These are phyloP conservation scores for Ustilago nuda DNA, from an alignment of 1,284 basidiomycete genomes.

Conservation along the genomic window DNA sequence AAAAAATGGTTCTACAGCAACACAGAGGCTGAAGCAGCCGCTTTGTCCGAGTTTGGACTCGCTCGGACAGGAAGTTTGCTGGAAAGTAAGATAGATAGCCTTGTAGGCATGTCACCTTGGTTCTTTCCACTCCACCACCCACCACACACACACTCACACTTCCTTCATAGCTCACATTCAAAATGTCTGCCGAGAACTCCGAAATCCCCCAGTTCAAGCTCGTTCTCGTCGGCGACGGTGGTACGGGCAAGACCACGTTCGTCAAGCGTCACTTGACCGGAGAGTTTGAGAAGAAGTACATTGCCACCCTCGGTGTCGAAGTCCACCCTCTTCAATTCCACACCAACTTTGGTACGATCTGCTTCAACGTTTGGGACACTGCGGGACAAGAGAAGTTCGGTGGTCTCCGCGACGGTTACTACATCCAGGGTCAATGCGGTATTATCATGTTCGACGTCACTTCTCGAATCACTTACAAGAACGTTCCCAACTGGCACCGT, in stretches of 20 bases:
- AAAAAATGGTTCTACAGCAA: slow-evolving; percentile 9
- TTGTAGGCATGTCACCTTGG: slow-evolving; percentile 12
- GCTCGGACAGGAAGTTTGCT: slow-evolving; percentile 12
- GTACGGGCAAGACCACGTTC: slow-evolving; percentile 81
- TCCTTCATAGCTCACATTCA: slow-evolving; percentile 2
- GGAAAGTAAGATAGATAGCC: slow-evolving; percentile 8
- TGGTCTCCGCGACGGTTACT: slow-evolving; percentile 69
- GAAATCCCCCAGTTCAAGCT: slow-evolving; percentile 95
- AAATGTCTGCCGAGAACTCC: slow-evolving; percentile 45
- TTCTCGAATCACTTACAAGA: slow-evolving; percentile 99
- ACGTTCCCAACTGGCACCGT: slow-evolving; percentile 99
- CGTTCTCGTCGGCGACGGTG: slow-evolving; percentile 97
- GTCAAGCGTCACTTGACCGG: slow-evolving; percentile 89
- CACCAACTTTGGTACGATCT: slow-evolving; percentile 98
- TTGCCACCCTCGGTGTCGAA: slow-evolving; percentile 99
- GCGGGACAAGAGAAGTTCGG: slow-evolving; percentile 98
- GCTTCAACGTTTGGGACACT: slow-evolving; percentile 99
- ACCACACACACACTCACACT: slow-evolving; percentile 2
- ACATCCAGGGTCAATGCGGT: slow-evolving; percentile 85
- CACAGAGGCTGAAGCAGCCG: not conserved
- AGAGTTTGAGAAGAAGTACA: slow-evolving; percentile 99
- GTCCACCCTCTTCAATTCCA: slow-evolving; percentile 95
- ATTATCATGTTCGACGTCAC: slow-evolving; percentile 99
- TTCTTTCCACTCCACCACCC: not conserved
- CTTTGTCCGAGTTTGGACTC: not conserved